Conservation (phyloP, 192 early-diverging fungal species). For the Coemansia sp. region DNA sequence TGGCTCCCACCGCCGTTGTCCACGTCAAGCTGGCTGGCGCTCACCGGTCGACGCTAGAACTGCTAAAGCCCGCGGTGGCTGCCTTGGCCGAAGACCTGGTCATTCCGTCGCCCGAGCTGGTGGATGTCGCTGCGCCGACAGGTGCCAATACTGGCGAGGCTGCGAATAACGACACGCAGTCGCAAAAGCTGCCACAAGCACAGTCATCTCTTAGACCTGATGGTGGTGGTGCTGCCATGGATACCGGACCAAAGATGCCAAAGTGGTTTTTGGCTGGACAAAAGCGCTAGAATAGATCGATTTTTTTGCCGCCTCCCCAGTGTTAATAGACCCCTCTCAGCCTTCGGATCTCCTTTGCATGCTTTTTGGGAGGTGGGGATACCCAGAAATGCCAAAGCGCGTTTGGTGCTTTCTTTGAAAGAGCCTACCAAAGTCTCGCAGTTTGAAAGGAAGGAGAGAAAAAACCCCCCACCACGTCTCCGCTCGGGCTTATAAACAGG, state of each 20-base stretch:
- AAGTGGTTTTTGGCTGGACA: slow-evolving; percentile 50
- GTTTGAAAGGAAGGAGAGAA: too few species aligned
- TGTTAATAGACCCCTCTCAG: too few species aligned
- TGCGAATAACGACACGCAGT: not conserved
- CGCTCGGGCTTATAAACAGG: too few species aligned
- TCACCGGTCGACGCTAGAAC: slow-evolving; percentile 1
- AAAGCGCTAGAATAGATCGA: slow-evolving; percentile 1
- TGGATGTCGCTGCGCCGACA: not conserved
- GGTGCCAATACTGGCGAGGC: not conserved
- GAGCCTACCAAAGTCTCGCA: too few species aligned
- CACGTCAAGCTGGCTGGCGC: slow-evolving; percentile 25
- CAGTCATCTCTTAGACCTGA: not conserved
- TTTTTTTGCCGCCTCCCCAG: too few species aligned
- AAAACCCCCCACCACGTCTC: too few species aligned
- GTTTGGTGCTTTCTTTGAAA: too few species aligned
- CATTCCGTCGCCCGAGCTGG: not conserved
- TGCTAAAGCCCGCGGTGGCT: slow-evolving; percentile 14
- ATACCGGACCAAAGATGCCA: slow-evolving; percentile 19
- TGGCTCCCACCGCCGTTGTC: slow-evolving; percentile 43
- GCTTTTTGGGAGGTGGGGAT: too few species aligned
- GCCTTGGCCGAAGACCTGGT: slow-evolving; percentile 17
- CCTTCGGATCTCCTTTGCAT: too few species aligned
- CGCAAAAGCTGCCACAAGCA: not conserved
- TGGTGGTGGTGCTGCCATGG: not conserved
- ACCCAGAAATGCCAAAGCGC: too few species aligned